A percentile compares a stretch with the other conserved stretches of the same genome.
These are phyloP conservation scores for Chaetomiaceae sp. DNA, from an alignment of 2,329 filamentous ascomycete genomes.

Conservation along the genomic window DNA sequence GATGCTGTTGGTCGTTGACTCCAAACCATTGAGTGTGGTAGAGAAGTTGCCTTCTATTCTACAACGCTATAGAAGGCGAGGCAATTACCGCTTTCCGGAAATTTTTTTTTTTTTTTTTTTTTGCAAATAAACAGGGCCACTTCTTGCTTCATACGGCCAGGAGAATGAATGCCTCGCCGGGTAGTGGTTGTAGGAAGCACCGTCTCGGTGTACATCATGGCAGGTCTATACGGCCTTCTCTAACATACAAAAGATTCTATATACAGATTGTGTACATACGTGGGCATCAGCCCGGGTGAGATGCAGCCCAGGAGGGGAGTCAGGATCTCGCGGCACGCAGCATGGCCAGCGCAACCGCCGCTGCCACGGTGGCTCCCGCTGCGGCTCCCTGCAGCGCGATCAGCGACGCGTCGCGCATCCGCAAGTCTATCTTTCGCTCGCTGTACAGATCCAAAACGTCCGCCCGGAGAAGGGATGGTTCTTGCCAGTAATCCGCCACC, in stretches of 20 bases:
- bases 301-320: not conserved
- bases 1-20: too few species aligned
- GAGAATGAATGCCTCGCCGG: too few species aligned
- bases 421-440: constrained; percentile 55
- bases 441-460: constrained; percentile 56
- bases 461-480: constrained; percentile 43
- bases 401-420: constrained; percentile 65
- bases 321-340: constrained; percentile 31
- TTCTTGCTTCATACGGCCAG: too few species aligned
- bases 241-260: not conserved
- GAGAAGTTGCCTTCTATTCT: too few species aligned
- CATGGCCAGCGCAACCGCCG: constrained; percentile 45
- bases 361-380: constrained; percentile 57
- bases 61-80: too few species aligned
- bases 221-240: not conserved
- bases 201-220: too few species aligned
- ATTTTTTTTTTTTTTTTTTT: too few species aligned
- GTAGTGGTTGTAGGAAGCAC: too few species aligned
- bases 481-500: constrained; percentile 27
- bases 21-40: too few species aligned
- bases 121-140: too few species aligned
- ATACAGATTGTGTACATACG: not conserved
- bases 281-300: not conserved
- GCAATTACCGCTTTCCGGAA: too few species aligned
- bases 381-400: constrained; percentile 61